phyloP scores from a whole-genome alignment of 257 asterid genomes.

The Lithospermum erythrorhizon region DNA sequence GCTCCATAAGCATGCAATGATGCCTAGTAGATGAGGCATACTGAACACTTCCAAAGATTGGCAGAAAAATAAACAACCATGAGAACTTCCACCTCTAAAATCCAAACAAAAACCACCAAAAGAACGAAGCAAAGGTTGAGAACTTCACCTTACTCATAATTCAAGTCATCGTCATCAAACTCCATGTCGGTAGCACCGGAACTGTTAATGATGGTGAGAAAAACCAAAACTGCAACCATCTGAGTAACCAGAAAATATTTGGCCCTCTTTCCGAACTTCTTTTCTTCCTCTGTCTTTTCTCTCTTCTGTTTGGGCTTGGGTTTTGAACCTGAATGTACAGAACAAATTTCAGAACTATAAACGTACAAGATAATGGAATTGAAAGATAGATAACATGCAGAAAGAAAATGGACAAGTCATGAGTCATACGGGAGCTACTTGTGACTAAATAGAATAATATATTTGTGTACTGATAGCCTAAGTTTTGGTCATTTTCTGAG shows the following conservation, averaged over 20 bases:
- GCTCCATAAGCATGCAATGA: too few relatives aligned
- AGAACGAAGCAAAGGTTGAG: not conserved
- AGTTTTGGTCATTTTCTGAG: too few relatives aligned
- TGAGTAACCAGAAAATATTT: slow-evolving; percentile 83
- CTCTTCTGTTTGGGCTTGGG: slow-evolving; percentile 65
- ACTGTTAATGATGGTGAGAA: slow-evolving; percentile 66
- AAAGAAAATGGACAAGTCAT: too few relatives aligned
- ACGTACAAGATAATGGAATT: not conserved
- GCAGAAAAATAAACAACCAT: not conserved
- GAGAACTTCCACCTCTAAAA: not conserved
- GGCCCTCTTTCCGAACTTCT: slow-evolving; percentile 67
- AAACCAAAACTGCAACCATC: slow-evolving; percentile 60
- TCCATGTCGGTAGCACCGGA: slow-evolving; percentile 49
- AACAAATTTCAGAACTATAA: not conserved
- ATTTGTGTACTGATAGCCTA: too few relatives aligned
- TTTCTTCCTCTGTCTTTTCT: slow-evolving; percentile 90
- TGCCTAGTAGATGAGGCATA: too few relatives aligned
- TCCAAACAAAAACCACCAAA: not conserved
- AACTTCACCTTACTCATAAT: slow-evolving; percentile 24
- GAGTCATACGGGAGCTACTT: too few relatives aligned
- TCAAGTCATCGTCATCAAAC: slow-evolving; percentile 34
- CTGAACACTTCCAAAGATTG: not conserved
- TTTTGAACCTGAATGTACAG: slow-evolving; percentile 50
- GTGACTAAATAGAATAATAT: too few relatives aligned
- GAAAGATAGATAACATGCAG: not conserved